phyloP scores from a whole-genome alignment of 2,329 filamentous ascomycete genomes.

The Scedosporium aurantiacum region DNA sequence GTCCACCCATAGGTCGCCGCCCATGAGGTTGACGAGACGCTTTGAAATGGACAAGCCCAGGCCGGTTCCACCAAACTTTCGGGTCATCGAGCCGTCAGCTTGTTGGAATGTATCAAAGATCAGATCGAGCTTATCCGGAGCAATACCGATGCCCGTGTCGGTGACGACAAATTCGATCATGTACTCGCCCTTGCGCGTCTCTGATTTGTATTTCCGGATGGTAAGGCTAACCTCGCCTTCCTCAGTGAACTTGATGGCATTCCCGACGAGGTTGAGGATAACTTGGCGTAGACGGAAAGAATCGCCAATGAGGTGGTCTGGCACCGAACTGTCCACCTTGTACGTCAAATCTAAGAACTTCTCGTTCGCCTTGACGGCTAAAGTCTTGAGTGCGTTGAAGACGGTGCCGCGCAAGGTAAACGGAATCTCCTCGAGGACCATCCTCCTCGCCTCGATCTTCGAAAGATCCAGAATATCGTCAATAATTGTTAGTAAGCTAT shows the following conservation, averaged over 20 bases:
- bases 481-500: slow-evolving; percentile 93
- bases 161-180: slow-evolving; percentile 92
- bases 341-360: slow-evolving; percentile 89
- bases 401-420: slow-evolving; percentile 90
- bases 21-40: slow-evolving; percentile 89
- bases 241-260: slow-evolving; percentile 98
- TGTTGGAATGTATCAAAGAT: slow-evolving; percentile 99
- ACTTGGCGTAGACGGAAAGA: slow-evolving; percentile 94
- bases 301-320: slow-evolving; percentile 91
- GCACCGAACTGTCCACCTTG: slow-evolving; percentile 83
- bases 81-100: slow-evolving; percentile 90
- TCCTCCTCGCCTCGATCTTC: slow-evolving; percentile 87
- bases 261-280: slow-evolving; percentile 92
- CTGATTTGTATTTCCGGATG: slow-evolving; percentile 60
- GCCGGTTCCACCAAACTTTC: slow-evolving; percentile 91
- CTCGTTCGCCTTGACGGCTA: slow-evolving; percentile 96
- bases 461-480: slow-evolving; percentile 69
- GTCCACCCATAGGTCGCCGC: slow-evolving; percentile 90
- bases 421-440: slow-evolving; percentile 97
- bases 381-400: slow-evolving; percentile 91
- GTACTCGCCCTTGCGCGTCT: slow-evolving; percentile 64
- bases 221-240: slow-evolving; percentile 90
- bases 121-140: slow-evolving; percentile 85
- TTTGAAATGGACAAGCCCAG: slow-evolving; percentile 92
- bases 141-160: slow-evolving; percentile 94